Evolutionary conservation across 345 rosid species (phyloP).

Genomic region (Microthlaspi erraticum): DNA sequence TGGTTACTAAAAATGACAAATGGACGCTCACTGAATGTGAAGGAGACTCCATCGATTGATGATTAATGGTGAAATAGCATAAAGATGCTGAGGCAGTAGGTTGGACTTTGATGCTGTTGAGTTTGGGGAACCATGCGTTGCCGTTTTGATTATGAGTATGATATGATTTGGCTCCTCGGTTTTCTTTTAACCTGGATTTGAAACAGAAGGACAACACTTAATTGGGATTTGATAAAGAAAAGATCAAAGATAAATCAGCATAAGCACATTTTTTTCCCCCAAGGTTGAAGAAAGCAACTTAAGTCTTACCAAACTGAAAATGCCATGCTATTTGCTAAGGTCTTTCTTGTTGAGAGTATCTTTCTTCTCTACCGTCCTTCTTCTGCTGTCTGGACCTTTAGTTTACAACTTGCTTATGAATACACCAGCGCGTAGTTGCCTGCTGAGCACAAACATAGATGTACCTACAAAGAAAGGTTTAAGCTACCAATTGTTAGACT

Average conservation of each 20-base stretch:
- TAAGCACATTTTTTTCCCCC: not conserved
- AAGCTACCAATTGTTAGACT: conserved; percentile 26
- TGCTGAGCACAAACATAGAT: conserved; percentile 1
- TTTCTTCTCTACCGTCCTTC: conserved; percentile 5
- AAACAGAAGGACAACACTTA: conserved; percentile 13
- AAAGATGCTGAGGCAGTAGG: not conserved
- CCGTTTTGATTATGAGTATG: conserved; percentile 2
- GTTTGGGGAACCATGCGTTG: not conserved
- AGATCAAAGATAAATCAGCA: not conserved
- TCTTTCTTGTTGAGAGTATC: not conserved
- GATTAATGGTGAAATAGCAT: not conserved
- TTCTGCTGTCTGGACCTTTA: not conserved
- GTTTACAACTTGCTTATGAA: not conserved
- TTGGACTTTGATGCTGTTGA: not conserved
- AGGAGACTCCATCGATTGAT: not conserved
- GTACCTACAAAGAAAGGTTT: conserved; percentile 22
- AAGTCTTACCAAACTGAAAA: conserved; percentile 2
- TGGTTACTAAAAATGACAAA: not conserved
- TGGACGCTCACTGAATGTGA: not conserved
- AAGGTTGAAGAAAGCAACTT: not conserved
- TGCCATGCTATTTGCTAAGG: not conserved
- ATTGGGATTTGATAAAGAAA: not conserved
- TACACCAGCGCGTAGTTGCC: conserved; percentile 1
- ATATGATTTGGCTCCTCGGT: not conserved
- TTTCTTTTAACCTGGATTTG: not conserved